Evolutionary conservation across 352 stramenopile species (phyloP).

Genomic region (Phytophthora pistaciae): DNA sequence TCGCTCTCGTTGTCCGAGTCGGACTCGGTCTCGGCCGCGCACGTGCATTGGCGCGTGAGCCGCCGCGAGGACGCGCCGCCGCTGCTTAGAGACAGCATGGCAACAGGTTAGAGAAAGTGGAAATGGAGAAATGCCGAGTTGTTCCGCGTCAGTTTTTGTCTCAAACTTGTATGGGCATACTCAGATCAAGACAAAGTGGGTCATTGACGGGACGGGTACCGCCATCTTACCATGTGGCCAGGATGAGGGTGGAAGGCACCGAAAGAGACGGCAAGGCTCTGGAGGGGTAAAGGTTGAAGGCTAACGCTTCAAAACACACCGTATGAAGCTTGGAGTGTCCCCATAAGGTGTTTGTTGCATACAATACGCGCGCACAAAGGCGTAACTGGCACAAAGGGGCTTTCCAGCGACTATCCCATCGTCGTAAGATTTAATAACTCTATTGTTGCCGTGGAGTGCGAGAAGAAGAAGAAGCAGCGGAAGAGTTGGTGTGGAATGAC

Average conservation of each 20-base stretch:
- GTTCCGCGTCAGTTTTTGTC: slow-evolving; percentile 9
- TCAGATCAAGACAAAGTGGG: slow-evolving; percentile 11
- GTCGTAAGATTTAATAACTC: slow-evolving; percentile 5
- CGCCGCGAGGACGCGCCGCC: slow-evolving; percentile 18
- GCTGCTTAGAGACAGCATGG: slow-evolving; percentile 8
- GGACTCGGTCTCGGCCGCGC: slow-evolving; percentile 71
- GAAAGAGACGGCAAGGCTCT: background rate
- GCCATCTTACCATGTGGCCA: background rate
- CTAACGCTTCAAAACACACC: background rate
- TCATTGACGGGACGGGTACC: slow-evolving; percentile 3
- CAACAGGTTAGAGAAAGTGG: slow-evolving; percentile 11
- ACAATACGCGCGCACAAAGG: background rate
- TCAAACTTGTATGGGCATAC: slow-evolving; percentile 13
- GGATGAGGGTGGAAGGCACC: background rate
- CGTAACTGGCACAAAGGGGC: slow-evolving; percentile 1
- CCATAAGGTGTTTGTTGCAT: slow-evolving; percentile 1
- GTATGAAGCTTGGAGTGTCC: background rate
- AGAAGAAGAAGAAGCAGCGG: background rate
- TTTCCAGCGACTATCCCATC: slow-evolving; percentile 26
- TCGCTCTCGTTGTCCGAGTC: slow-evolving; percentile 79
- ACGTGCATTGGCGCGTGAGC: slow-evolving; percentile 72
- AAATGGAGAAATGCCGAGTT: slow-evolving; percentile 4
- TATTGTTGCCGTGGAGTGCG: background rate
- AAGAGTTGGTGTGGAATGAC: background rate
- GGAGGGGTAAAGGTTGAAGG: background rate